Percentiles rank a stretch among this genome's conserved stretches.
These are phyloP conservation scores for Yamadazyma atlantica DNA, from an alignment of 1,139 yeast species.

Conservation along the genomic window DNA sequence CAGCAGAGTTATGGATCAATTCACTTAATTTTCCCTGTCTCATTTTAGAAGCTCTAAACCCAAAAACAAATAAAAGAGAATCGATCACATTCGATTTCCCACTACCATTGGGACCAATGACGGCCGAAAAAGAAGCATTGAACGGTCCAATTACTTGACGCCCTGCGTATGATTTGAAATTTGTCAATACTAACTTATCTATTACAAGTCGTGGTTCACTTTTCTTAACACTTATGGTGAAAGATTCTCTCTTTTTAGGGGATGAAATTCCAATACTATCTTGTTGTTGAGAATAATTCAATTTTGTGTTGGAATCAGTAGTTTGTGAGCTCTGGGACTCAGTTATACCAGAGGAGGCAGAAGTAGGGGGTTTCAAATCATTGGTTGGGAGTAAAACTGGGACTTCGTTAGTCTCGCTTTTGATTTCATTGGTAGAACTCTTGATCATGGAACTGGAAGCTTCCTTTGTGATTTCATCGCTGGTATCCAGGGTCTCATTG, in stretches of 20 bases:
- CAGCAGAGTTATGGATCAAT: constrained; percentile 83
- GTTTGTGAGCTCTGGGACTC: constrained; percentile 1
- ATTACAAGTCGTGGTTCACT: constrained; percentile 69
- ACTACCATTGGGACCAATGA: constrained; percentile 99
- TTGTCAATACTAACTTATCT: constrained; percentile 66
- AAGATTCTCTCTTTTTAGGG: constrained; percentile 12
- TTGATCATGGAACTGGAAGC: constrained; percentile 3
- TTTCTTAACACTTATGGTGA: constrained; percentile 6
- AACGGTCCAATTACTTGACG: constrained; percentile 94
- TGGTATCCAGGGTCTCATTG: constrained; percentile 18
- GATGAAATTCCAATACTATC: constrained; percentile 12
- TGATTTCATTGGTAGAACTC: constrained; percentile 11
- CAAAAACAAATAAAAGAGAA: constrained; percentile 92
- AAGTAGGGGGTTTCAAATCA: neutral
- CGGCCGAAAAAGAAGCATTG: constrained; percentile 90
- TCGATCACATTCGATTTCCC: constrained; percentile 98
- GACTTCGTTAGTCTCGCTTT: constrained; percentile 20
- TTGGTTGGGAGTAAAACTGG: constrained; percentile 1
- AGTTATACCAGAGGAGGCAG: constrained; percentile 23
- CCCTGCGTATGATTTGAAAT: constrained; percentile 97
- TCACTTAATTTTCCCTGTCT: constrained; percentile 92
- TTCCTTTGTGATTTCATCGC: constrained; percentile 15
- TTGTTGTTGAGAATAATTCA: constrained; percentile 14
- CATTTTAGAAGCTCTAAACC: constrained; percentile 95
- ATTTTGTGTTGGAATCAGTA: constrained; percentile 1